Evolutionary conservation across 768 basidiomycete genomes (phyloP).

Genomic region (Mycena rosella): DNA sequence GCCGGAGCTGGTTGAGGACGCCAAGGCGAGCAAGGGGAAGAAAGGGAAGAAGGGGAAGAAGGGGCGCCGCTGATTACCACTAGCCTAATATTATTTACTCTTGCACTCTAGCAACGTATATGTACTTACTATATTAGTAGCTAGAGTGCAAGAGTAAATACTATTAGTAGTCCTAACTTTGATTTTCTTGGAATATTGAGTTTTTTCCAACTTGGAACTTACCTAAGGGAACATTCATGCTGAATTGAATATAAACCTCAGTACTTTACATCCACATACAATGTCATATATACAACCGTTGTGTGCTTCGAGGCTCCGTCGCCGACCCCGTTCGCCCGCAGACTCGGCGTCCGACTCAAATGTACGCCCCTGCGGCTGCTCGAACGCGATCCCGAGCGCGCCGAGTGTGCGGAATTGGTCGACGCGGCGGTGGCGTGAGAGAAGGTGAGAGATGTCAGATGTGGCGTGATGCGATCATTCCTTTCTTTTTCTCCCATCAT

Average conservation of each 20-base stretch:
- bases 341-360: conserved; percentile 30
- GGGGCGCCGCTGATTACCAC: conserved; percentile 9
- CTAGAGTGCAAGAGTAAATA: no score
- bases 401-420: conserved; percentile 63
- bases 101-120: no score
- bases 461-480: no score
- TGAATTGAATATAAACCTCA: neutral
- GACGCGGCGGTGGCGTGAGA: conserved; percentile 85
- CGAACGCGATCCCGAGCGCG: conserved; percentile 55
- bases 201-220: no score
- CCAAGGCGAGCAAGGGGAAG: neutral
- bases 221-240: no score
- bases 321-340: conserved; percentile 17
- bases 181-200: no score
- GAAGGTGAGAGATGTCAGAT: no score
- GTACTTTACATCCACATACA: conserved; percentile 1
- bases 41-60: conserved; percentile 6
- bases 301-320: neutral
- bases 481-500: no score
- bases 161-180: neutral
- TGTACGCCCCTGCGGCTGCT: conserved; percentile 39
- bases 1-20: no score
- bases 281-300: neutral
- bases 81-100: no score
- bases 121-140: no score